These are phyloP conservation scores for Calendula officinalis DNA, from an alignment of 129 eudicot genomes.

Conservation along the genomic window DNA sequence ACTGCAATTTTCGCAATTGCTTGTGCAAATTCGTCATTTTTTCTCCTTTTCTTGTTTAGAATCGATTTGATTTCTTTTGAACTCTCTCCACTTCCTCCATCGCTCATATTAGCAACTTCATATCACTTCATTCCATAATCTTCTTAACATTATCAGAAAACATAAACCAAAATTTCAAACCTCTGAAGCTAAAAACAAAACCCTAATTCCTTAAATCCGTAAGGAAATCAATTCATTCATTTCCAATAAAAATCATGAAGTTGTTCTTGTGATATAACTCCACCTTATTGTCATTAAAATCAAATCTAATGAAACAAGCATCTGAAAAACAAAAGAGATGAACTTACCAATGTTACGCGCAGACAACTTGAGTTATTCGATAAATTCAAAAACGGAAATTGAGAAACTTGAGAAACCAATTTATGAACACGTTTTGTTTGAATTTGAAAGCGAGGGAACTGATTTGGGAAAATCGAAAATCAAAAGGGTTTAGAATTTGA, in stretches of 20 bases:
- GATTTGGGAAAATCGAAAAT: slow-evolving; percentile 20
- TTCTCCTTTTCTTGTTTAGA: slow-evolving; percentile 28
- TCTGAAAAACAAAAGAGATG: neutral
- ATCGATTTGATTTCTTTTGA: slow-evolving; percentile 31
- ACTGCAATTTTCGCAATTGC: slow-evolving; percentile 69
- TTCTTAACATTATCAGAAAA: slow-evolving; percentile 11
- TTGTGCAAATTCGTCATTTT: slow-evolving; percentile 53
- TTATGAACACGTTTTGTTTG: slow-evolving; percentile 17
- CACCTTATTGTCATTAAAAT: neutral
- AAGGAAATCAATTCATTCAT: slow-evolving; percentile 7
- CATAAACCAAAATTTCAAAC: slow-evolving; percentile 7
- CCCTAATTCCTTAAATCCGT: slow-evolving; percentile 25
- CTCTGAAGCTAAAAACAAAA: slow-evolving; percentile 9
- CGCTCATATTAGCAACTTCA: slow-evolving; percentile 77
- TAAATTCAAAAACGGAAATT: slow-evolving; percentile 13
- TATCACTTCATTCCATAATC: slow-evolving; percentile 43
- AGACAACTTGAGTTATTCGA: slow-evolving; percentile 15
- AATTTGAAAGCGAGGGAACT: slow-evolving; percentile 33
- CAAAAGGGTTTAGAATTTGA: slow-evolving; percentile 28
- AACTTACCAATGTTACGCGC: slow-evolving; percentile 28
- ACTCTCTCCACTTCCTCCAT: slow-evolving; percentile 67
- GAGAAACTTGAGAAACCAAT: slow-evolving; percentile 1
- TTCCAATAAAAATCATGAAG: neutral
- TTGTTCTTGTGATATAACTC: neutral
- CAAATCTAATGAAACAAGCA: slow-evolving; percentile 21